Evolutionary conservation across 805 yeast species (phyloP).

Genomic region (Saturnispora serradocipensis): DNA sequence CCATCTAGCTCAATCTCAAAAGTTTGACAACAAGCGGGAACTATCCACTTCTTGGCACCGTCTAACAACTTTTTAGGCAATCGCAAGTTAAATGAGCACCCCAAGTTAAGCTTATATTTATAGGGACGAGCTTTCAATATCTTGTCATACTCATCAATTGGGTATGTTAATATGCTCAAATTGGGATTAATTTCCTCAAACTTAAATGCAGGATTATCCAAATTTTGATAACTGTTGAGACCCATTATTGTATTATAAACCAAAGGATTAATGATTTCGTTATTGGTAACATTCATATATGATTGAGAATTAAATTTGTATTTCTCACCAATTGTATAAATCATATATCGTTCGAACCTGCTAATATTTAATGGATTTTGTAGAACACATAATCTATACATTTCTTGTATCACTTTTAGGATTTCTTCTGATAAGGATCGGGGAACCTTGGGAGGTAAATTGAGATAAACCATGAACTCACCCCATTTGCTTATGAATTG

Average conservation of each 20-base stretch:
- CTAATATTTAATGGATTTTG: background rate
- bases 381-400: background rate
- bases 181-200: background rate
- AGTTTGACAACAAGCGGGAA: background rate
- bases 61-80: background rate
- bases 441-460: background rate
- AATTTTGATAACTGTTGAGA: background rate
- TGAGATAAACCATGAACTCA: background rate
- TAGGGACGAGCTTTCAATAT: background rate
- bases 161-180: background rate
- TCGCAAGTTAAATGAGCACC: background rate
- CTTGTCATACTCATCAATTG: background rate
- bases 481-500: background rate
- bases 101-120: background rate
- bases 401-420: background rate
- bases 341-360: background rate
- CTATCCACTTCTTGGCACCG: background rate
- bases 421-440: background rate
- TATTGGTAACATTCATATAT: background rate
- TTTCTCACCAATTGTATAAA: background rate
- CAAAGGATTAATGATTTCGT: background rate
- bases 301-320: background rate
- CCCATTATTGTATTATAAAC: background rate
- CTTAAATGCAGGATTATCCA: background rate
- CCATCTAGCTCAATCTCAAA: conserved; percentile 3